phyloP scores from a whole-genome alignment of 768 basidiomycete species.

The Tylopilus vinaceipallidus region DNA sequence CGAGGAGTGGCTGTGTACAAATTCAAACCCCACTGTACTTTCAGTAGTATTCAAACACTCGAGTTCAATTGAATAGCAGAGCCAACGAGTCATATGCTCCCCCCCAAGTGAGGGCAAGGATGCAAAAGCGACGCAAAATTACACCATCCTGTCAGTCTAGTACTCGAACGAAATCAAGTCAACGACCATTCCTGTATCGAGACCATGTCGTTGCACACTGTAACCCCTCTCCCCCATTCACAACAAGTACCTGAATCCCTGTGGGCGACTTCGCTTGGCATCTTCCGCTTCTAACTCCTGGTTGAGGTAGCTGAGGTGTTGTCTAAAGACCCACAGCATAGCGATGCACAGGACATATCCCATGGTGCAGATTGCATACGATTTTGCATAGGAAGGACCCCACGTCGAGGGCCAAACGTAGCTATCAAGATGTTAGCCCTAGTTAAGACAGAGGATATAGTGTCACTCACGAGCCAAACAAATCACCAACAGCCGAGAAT shows the following conservation, averaged over 20 bases:
- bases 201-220: background rate
- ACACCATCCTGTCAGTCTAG: too few relatives aligned
- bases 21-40: too few relatives aligned
- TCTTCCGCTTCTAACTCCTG: conserved; percentile 39
- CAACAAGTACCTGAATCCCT: conserved; percentile 48
- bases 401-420: conserved; percentile 68
- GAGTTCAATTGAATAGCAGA: too few relatives aligned
- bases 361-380: conserved; percentile 72
- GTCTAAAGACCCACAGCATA: conserved; percentile 49
- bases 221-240: conserved; percentile 17
- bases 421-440: conserved; percentile 29
- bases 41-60: too few relatives aligned
- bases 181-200: background rate
- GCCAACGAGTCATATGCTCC: too few relatives aligned
- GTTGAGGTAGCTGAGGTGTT: conserved; percentile 43
- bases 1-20: too few relatives aligned
- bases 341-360: conserved; percentile 49
- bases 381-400: conserved; percentile 68
- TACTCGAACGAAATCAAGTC: too few relatives aligned
- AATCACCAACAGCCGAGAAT: conserved; percentile 80
- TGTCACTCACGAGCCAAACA: conserved; percentile 72
- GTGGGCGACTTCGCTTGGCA: conserved; percentile 30
- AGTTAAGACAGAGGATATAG: background rate
- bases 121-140: too few relatives aligned
- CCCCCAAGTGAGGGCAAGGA: too few relatives aligned